Percentiles rank a stretch among this genome's conserved stretches.
Conservation (phyloP, 2,329 filamentous ascomycete genomes). For the Neoscytalidium dimidiatum region DNA sequence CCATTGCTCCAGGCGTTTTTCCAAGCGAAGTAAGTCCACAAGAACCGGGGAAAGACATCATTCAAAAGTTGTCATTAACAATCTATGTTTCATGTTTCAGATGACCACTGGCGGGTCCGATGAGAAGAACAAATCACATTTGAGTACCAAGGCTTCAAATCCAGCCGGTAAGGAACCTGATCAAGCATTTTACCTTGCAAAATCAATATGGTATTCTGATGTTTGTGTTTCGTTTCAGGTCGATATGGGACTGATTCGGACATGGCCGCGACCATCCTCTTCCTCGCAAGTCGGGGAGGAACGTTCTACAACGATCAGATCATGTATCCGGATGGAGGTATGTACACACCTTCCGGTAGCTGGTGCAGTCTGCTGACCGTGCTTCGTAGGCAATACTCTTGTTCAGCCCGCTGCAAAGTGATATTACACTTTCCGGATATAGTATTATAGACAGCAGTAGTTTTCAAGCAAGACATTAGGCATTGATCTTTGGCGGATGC, state of each 20-base stretch:
- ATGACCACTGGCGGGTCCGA: conserved; percentile 52
- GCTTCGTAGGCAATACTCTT: conserved; percentile 28
- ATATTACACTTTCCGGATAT: no score
- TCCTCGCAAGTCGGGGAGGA: conserved; percentile 54
- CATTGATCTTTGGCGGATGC: no score
- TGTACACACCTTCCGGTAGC: not conserved
- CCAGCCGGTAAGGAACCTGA: conserved; percentile 27
- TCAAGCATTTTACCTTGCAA: conserved; percentile 3
- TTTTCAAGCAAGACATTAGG: no score
- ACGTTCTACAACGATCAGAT: conserved; percentile 57
- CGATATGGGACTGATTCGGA: conserved; percentile 49
- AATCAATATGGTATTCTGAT: not conserved
- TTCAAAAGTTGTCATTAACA: not conserved
- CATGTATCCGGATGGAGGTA: conserved; percentile 51
- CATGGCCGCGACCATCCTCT: conserved; percentile 54
- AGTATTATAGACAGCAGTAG: no score
- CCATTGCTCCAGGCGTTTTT: conserved; percentile 48
- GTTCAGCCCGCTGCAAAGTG: conserved; percentile 32
- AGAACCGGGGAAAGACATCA: not conserved
- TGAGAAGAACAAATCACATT: conserved; percentile 49
- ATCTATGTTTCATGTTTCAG: conserved; percentile 32
- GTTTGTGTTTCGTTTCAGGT: not conserved
- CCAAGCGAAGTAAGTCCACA: conserved; percentile 34
- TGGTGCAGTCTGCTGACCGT: not conserved
- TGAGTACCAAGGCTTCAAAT: conserved; percentile 45